phyloP scores from a whole-genome alignment of 176 grass and related monocot genomes.

The Areca catechu region DNA sequence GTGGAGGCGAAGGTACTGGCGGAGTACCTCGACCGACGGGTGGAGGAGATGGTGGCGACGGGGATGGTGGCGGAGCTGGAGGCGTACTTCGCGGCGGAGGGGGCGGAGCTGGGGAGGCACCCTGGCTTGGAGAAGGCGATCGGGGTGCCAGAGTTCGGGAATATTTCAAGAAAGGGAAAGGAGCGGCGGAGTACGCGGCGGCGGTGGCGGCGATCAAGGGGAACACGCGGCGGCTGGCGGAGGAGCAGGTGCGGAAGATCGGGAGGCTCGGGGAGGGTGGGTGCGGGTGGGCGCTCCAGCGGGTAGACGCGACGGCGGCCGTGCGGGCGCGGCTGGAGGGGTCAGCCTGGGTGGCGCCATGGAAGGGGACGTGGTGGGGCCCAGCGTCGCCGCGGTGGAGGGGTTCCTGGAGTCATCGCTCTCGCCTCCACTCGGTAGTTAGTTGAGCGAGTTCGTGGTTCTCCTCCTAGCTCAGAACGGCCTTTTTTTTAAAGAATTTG shows the following conservation, averaged over 20 bases:
- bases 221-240: conserved; percentile 50
- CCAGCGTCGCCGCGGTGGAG: conserved; percentile 35
- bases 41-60: conserved; percentile 56
- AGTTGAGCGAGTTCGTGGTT: no score
- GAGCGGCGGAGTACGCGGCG: conserved; percentile 13
- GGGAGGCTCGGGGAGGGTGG: conserved; percentile 27
- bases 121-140: conserved; percentile 59
- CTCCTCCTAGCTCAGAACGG: no score
- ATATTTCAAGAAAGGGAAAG: conserved; percentile 15
- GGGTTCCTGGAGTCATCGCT: conserved; percentile 28
- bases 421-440: neutral
- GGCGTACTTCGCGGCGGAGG: conserved; percentile 34
- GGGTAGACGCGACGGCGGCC: conserved; percentile 45
- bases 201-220: conserved; percentile 58
- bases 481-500: no score
- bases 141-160: conserved; percentile 62
- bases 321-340: conserved; percentile 28
- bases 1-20: conserved; percentile 36
- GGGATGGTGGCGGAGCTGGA: conserved; percentile 67
- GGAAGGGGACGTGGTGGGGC: conserved; percentile 53
- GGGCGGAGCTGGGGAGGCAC: conserved; percentile 23
- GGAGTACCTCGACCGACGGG: conserved; percentile 53
- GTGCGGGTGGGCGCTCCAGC: conserved; percentile 45
- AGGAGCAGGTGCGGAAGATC: conserved; percentile 56
- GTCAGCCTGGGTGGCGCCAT: conserved; percentile 12